phyloP scores from a whole-genome alignment of 2,329 filamentous ascomycete species.

The Zopfia rhizophila region DNA sequence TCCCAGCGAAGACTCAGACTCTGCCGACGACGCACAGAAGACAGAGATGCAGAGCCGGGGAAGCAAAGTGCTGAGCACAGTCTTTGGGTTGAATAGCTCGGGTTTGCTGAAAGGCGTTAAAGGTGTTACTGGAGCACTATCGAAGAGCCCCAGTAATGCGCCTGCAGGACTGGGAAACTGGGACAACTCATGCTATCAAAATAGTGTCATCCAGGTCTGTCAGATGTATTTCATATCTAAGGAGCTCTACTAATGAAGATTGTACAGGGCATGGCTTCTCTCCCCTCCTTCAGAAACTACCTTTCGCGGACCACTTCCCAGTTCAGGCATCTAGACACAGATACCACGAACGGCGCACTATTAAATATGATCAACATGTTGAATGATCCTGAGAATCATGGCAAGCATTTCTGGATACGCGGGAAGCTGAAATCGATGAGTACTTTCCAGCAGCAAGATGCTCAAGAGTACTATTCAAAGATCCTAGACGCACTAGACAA shows the following conservation, averaged over 20 bases:
- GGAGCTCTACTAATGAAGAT: conserved; percentile 12
- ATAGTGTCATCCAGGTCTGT: conserved; percentile 85
- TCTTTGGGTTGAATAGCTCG: conserved; percentile 52
- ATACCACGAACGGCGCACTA: conserved; percentile 65
- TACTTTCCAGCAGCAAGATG: conserved; percentile 96
- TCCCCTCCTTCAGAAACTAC: conserved; percentile 75
- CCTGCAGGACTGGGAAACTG: conserved; percentile 82
- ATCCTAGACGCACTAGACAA: conserved; percentile 86
- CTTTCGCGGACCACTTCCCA: conserved; percentile 55
- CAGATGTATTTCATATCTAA: background rate
- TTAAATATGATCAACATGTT: conserved; percentile 75
- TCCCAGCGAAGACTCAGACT: conserved; percentile 7
- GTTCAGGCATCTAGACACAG: conserved; percentile 48
- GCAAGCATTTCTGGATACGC: conserved; percentile 83
- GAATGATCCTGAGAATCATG: conserved; percentile 75
- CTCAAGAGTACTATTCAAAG: conserved; percentile 96
- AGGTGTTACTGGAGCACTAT: conserved; percentile 49
- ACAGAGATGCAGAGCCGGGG: conserved; percentile 31
- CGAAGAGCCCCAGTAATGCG: conserved; percentile 40
- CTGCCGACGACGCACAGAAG: conserved; percentile 24
- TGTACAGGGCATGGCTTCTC: conserved; percentile 74
- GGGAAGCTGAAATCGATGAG: conserved; percentile 87
- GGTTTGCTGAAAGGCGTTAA: conserved; percentile 48
- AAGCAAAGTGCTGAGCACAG: conserved; percentile 37
- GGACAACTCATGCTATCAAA: conserved; percentile 98